Percentiles rank a stretch among this genome's conserved stretches.
phyloP scores from a whole-genome alignment of 768 basidiomycete species.

The Rhodotorula babjevae region DNA sequence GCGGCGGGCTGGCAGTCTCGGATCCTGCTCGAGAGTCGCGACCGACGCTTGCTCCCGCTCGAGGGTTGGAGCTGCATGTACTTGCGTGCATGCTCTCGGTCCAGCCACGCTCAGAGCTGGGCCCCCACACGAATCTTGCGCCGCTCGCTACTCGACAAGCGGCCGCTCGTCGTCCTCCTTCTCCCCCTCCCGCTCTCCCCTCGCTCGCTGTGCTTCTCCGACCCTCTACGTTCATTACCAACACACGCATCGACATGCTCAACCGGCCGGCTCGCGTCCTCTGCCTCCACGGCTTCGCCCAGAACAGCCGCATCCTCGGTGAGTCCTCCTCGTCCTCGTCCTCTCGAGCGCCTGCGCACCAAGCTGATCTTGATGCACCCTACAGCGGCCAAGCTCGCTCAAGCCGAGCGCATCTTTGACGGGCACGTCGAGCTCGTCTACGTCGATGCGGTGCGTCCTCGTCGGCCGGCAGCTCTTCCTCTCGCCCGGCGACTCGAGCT shows the following conservation, averaged over 20 bases:
- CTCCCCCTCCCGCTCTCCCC: neutral
- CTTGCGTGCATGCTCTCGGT: neutral
- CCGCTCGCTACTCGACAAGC: neutral
- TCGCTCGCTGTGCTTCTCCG: neutral
- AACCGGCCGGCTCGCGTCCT: neutral
- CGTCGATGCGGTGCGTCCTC: slow-evolving; percentile 2
- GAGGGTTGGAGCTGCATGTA: neutral
- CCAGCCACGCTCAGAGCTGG: neutral
- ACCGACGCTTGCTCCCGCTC: neutral
- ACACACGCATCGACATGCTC: neutral
- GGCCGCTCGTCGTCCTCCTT: neutral
- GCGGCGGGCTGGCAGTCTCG: neutral
- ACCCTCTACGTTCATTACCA: neutral
- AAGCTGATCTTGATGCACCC: neutral
- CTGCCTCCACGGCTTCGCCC: neutral
- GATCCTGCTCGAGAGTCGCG: neutral
- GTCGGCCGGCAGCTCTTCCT: no score
- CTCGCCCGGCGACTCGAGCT: no score
- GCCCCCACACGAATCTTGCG: neutral
- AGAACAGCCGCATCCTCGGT: neutral
- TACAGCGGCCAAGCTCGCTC: neutral
- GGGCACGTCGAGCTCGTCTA: neutral
- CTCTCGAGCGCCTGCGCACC: neutral
- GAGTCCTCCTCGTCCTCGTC: neutral
- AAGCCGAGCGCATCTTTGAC: neutral